phyloP scores from a whole-genome alignment of 805 yeast genomes.

The Yamadazyma philogaea region DNA sequence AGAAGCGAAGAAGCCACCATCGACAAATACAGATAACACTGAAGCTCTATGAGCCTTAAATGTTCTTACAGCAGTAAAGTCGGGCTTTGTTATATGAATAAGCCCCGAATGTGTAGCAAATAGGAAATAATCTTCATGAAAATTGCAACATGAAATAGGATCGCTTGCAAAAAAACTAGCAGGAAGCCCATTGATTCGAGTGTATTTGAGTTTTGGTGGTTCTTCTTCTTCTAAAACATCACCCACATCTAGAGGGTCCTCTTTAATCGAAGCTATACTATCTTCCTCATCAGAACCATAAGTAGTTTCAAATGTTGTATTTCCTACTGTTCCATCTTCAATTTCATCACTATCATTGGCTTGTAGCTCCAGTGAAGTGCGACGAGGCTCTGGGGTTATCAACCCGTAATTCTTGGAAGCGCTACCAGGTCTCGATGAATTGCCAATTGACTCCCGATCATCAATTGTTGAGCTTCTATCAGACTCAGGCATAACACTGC shows the following conservation, averaged over 20 bases:
- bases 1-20: conserved; percentile 73
- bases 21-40: conserved; percentile 66
- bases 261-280: neutral
- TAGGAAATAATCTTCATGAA: conserved; percentile 58
- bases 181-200: conserved; percentile 68
- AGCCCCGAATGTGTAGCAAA: conserved; percentile 92
- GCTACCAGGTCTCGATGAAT: conserved; percentile 1
- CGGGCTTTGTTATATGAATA: conserved; percentile 62
- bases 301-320: conserved; percentile 17
- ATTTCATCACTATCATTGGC: neutral
- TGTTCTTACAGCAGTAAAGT: conserved; percentile 61
- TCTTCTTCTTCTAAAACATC: conserved; percentile 45
- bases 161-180: conserved; percentile 68
- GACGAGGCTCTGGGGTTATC: neutral
- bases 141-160: conserved; percentile 68
- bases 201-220: conserved; percentile 74
- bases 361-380: neutral
- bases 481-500: neutral
- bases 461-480: neutral
- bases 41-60: conserved; percentile 85
- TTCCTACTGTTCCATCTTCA: conserved; percentile 14
- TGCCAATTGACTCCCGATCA: conserved; percentile 3
- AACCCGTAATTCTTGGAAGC: neutral
- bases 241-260: neutral
- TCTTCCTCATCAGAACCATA: conserved; percentile 12